These are phyloP conservation scores for Candida smagusa DNA, from an alignment of 1,139 yeast species.

Conservation along the genomic window DNA sequence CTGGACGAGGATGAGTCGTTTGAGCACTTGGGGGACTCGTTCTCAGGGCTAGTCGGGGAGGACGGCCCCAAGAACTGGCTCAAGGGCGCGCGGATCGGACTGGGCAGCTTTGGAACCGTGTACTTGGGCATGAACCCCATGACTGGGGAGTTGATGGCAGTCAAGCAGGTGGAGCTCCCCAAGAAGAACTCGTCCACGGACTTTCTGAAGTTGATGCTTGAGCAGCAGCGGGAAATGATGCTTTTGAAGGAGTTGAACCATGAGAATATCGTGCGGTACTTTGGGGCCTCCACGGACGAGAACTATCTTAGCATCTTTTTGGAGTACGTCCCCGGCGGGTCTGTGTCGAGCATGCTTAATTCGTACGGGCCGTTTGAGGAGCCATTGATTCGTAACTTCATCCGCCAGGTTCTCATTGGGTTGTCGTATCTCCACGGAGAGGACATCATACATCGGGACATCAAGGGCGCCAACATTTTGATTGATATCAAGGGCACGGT, in stretches of 20 bases:
- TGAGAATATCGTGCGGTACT: conserved; percentile 86
- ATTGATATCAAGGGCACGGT: conserved; percentile 90
- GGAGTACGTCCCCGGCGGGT: conserved; percentile 97
- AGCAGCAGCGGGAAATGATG: conserved; percentile 84
- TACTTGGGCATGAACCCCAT: conserved; percentile 87
- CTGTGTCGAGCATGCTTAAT: conserved; percentile 79
- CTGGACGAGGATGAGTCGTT: conserved; percentile 18
- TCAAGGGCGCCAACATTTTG: conserved; percentile 88
- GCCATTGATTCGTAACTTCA: conserved; percentile 78
- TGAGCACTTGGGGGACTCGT: conserved; percentile 1
- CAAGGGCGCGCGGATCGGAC: conserved; percentile 88
- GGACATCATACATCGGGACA: conserved; percentile 86
- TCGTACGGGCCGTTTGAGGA: conserved; percentile 93
- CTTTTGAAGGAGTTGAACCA: conserved; percentile 79
- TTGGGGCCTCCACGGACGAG: conserved; percentile 79
- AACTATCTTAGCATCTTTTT: conserved; percentile 74
- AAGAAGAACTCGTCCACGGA: conserved; percentile 36
- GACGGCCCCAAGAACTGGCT: conserved; percentile 78
- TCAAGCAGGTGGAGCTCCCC: conserved; percentile 82
- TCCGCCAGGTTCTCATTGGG: conserved; percentile 81
- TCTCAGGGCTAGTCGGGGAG: conserved; percentile 17
- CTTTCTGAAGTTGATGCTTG: conserved; percentile 63
- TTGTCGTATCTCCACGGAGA: conserved; percentile 75
- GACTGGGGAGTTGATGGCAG: conserved; percentile 96
- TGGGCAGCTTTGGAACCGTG: conserved; percentile 94